Conservation (phyloP, 106 monocot species). For the Agapanthus africanus region DNA sequence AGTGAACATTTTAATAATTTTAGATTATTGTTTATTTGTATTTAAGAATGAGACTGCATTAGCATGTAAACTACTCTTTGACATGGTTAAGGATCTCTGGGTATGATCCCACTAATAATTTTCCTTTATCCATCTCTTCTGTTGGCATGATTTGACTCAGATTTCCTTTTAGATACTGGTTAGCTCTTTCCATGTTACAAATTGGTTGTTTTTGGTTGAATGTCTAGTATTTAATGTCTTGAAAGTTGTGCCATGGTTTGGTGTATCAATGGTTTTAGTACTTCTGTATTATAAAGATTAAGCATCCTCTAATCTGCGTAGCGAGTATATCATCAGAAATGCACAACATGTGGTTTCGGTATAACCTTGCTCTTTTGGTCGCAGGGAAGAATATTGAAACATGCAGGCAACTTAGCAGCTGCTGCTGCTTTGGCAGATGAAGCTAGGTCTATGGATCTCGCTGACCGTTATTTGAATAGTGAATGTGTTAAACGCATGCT, state of each 20-base stretch:
- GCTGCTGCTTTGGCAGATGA: constrained; percentile 85
- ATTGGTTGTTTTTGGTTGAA: not conserved
- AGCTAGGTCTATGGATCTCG: constrained; percentile 99
- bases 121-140: not conserved
- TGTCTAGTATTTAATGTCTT: not conserved
- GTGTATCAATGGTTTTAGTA: not conserved
- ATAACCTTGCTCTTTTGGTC: constrained; percentile 1
- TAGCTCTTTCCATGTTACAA: not conserved
- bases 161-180: not conserved
- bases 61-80: not conserved
- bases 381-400: constrained; percentile 80
- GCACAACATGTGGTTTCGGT: not conserved
- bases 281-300: not conserved
- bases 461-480: constrained; percentile 95
- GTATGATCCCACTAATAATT: not conserved
- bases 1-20: no score
- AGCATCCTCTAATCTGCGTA: no score
- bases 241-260: not conserved
- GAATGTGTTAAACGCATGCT: constrained; percentile 95
- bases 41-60: not conserved
- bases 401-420: constrained; percentile 74
- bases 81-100: not conserved
- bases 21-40: no score
- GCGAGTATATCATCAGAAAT: not conserved
- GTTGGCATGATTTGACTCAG: not conserved